Evolutionary conservation across 2,329 filamentous ascomycete genomes (phyloP), one percentile per base, ranked within the genome.

Genomic region (Paecilomyces sp.): DNA sequence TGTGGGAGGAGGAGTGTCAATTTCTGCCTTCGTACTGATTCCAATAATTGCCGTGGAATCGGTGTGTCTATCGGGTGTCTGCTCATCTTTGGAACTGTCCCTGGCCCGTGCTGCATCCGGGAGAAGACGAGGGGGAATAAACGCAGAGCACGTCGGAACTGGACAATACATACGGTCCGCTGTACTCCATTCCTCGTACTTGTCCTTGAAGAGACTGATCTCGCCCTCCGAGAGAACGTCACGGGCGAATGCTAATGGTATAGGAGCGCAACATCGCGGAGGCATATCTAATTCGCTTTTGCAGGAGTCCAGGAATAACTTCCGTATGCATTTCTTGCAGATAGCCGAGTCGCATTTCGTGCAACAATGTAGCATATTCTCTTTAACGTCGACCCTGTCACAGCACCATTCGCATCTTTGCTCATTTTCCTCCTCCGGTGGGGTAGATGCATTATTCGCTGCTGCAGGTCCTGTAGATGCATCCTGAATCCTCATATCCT

Each of bases 161-260:
- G 81, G 80, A 60, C 81, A 83, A 63, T 82, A 83, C 6, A 79
- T 65, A 7, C 78, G 79, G 28, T 78, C 70, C 3, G 68, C 63
- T 2, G 79, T 79, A 36, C 69, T 68, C 73, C 77, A 80, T 65
- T 83, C 80, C 54, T 83, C 80, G 57, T 78, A 77, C 60, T 77
- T 81, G 9, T 64, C 62, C 54, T 75, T 73, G 65, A 76, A 83
- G 2, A 64, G 62, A 12, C 66, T 64, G 1, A 71, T 65, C 57
- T 80, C 74, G 4, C 71, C 69, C 4, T 65, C 13, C 0, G 71
- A 70, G 30, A 82, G 66, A 54, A 72, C 65, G 1, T 69, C 67
- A 4, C 69, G 66, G 3, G 73, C 73, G 30, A 75, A 64, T 25
- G 77, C 74, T n/a, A 80, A 66, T 54, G 78, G 77, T 9, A 83